phyloP scores from a whole-genome alignment of 2,329 filamentous ascomycete genomes.

The Cadophora malorum region DNA sequence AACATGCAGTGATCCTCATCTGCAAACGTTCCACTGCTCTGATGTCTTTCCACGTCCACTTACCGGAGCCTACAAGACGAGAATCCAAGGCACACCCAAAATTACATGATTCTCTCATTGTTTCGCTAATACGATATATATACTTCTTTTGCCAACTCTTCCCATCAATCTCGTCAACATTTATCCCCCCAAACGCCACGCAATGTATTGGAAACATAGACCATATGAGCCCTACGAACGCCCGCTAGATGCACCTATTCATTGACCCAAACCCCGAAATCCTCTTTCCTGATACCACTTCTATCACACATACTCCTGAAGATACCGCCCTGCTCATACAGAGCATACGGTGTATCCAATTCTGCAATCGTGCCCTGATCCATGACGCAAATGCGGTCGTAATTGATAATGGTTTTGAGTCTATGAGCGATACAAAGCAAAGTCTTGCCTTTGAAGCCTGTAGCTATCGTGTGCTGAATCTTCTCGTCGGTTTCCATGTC shows the following conservation, averaged over 20 bases:
- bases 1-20: no score
- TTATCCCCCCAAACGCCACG: background rate
- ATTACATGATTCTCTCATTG: background rate
- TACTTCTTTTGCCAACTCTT: background rate
- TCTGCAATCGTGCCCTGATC: constrained; percentile 87
- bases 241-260: background rate
- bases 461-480: constrained; percentile 88
- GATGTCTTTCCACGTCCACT: background rate
- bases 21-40: no score
- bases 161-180: background rate
- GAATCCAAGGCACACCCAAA: background rate
- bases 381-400: constrained; percentile 97
- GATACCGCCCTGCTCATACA: constrained; percentile 79
- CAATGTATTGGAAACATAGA: background rate
- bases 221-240: background rate
- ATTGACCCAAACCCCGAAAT: constrained; percentile 36
- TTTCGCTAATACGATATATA: background rate
- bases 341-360: constrained; percentile 74
- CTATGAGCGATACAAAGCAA: constrained; percentile 92
- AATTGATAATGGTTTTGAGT: constrained; percentile 88
- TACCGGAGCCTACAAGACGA: background rate
- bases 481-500: constrained; percentile 97
- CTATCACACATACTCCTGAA: constrained; percentile 75
- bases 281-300: constrained; percentile 54
- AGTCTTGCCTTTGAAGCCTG: constrained; percentile 85